These are phyloP conservation scores for Candida ipomoeae DNA, from an alignment of 805 yeast genomes.

Conservation along the genomic window DNA sequence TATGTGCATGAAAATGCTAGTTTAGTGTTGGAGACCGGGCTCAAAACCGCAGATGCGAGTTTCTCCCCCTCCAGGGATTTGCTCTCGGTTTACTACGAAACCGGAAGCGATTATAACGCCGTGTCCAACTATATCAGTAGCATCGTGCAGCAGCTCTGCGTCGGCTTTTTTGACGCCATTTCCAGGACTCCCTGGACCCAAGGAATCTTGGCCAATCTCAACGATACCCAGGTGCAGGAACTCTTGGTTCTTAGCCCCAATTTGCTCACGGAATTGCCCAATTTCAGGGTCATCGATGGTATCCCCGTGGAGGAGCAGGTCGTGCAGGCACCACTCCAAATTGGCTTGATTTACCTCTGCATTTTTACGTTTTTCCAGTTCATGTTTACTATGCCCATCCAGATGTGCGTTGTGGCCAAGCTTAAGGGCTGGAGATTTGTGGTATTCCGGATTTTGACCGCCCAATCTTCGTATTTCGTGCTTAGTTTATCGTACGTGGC, in stretches of 20 bases:
- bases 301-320: constrained; percentile 24
- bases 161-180: constrained; percentile 16
- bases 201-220: constrained; percentile 14
- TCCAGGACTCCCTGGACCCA: constrained; percentile 19
- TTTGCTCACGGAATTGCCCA: constrained; percentile 23
- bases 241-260: constrained; percentile 20
- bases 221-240: constrained; percentile 3
- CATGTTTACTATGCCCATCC: constrained; percentile 24
- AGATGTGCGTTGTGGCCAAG: constrained; percentile 24
- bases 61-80: constrained; percentile 21
- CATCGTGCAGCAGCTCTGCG: constrained; percentile 16
- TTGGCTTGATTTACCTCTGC: constrained; percentile 31
- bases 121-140: constrained; percentile 21
- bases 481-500: constrained; percentile 27
- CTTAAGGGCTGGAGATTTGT: constrained; percentile 26
- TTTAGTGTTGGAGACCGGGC: constrained; percentile 19
- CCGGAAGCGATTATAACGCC: constrained; percentile 33
- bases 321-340: constrained; percentile 29
- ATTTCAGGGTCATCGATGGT: constrained; percentile 20
- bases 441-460: constrained; percentile 21
- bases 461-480: constrained; percentile 27
- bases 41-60: constrained; percentile 12
- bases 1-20: constrained; percentile 30
- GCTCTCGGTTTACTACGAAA: constrained; percentile 27
- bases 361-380: constrained; percentile 34